phyloP scores from a whole-genome alignment of 164 flowering plant genomes.

The Piper longum region DNA sequence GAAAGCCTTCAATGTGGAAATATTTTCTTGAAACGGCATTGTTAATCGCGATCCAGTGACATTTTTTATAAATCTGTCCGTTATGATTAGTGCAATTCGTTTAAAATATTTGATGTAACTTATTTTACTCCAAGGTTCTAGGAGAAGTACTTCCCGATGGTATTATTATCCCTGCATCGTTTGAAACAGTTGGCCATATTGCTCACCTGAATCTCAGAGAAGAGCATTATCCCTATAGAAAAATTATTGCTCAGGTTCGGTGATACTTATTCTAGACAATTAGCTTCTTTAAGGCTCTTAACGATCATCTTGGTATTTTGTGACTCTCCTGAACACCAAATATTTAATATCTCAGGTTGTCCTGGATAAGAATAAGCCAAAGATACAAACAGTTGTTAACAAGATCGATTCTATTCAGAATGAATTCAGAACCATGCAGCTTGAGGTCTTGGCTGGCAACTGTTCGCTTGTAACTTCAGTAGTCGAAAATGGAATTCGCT shows the following conservation, averaged over 20 bases:
- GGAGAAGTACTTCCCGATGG: slow-evolving; percentile 69
- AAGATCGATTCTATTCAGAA: slow-evolving; percentile 73
- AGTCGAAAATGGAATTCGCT: slow-evolving; percentile 72
- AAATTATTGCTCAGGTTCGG: slow-evolving; percentile 71
- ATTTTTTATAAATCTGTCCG: background rate
- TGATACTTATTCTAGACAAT: background rate
- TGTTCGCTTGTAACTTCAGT: slow-evolving; percentile 73
- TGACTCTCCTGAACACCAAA: background rate
- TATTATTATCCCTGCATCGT: slow-evolving; percentile 60
- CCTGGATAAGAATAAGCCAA: slow-evolving; percentile 80
- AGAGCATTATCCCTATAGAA: slow-evolving; percentile 75
- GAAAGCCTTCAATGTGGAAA: background rate
- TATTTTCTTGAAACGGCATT: background rate
- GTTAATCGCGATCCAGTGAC: background rate
- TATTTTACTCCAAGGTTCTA: slow-evolving; percentile 43
- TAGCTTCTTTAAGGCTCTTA: background rate
- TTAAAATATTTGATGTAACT: background rate
- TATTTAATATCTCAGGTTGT: slow-evolving; percentile 46
- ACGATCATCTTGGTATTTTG: too few species aligned
- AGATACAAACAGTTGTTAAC: slow-evolving; percentile 87
- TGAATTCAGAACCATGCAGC: slow-evolving; percentile 91
- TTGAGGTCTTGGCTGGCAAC: slow-evolving; percentile 90
- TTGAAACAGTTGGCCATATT: slow-evolving; percentile 89
- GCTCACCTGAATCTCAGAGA: slow-evolving; percentile 82
- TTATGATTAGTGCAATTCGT: background rate